phyloP scores from a whole-genome alignment of 2,329 filamentous ascomycete species.

The Colletotrichum shisoi region DNA sequence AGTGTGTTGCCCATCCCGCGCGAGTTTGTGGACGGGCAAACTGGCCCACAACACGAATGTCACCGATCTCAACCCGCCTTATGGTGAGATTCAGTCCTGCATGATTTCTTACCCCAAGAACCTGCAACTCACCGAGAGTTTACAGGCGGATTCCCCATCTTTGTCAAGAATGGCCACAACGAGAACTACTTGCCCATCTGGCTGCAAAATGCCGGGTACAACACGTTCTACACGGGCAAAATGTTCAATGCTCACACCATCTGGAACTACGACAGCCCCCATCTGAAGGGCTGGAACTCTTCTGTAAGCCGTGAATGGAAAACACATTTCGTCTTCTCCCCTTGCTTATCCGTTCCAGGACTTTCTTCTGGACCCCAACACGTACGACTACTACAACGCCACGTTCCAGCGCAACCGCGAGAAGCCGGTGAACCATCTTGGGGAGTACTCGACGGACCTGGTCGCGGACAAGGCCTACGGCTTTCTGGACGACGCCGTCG shows the following conservation, averaged over 20 bases:
- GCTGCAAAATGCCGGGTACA: conserved; percentile 60
- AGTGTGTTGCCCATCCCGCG: conserved; percentile 70
- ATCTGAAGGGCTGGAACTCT: conserved; percentile 63
- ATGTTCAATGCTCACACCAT: conserved; percentile 61
- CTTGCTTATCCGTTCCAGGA: conserved; percentile 40
- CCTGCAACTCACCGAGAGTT: conserved; percentile 35
- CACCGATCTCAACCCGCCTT: conserved; percentile 61
- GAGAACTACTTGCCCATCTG: conserved; percentile 60
- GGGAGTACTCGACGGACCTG: conserved; percentile 61
- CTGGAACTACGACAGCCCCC: conserved; percentile 60
- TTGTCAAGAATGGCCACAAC: conserved; percentile 59
- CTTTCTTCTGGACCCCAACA: conserved; percentile 70
- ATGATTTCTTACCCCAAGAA: no score
- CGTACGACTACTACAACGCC: conserved; percentile 72
- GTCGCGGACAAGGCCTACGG: conserved; percentile 65
- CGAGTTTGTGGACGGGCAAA: conserved; percentile 68
- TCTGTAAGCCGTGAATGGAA: conserved; percentile 46
- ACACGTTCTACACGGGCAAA: conserved; percentile 64
- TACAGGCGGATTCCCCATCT: conserved; percentile 57
- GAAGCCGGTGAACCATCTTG: conserved; percentile 52
- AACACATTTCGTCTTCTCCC: no score
- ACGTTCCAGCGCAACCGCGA: conserved; percentile 69
- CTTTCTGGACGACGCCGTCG: conserved; percentile 68
- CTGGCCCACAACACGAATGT: conserved; percentile 72
- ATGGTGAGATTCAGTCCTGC: conserved; percentile 58